Evolutionary conservation across 192 early-diverging fungal species (phyloP), one percentile per base, ranked within the genome.

Genomic region (Umbelopsis vinacea): DNA sequence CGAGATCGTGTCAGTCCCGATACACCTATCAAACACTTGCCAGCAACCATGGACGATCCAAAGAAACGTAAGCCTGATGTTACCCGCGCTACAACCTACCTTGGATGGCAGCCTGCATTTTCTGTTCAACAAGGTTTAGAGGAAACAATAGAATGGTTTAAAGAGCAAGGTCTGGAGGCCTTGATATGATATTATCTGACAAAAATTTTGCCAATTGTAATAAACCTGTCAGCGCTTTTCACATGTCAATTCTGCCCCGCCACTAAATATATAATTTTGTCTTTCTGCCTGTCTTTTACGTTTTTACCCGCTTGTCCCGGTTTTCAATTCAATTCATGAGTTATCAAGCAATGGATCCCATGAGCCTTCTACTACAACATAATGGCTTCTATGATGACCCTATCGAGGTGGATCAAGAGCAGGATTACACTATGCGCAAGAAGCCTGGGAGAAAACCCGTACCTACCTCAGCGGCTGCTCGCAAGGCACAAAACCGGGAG

Each of bases 401-500:
- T 37, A 35, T 37, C 26, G 57, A 63, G 15, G 17, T 14, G 0
- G 70, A 71, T 11, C 52, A 74, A 35, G 79, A 72, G 26, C 75
- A 73, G 10, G 84, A 84, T 29, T 67, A 73, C 22, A 84, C 79
- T 69, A 79, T 82, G 29, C 80, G 83, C 5, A 88, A 86, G 55
- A 88, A 85, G 55, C 87, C 87, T n/a, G 87, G 87, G 8, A 73
- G 87, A 6, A 89, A 89, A 29, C 87, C 87, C 21, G 85, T 87
- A 43, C 87, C 87, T 52, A 85, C 85, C 22, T 87, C 85, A 6
- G 85, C 87, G n/a, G 87, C 85, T 24, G 72, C 87, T 37, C 76
- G 87, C 9, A 89, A 89, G 35, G 93, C 90, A 15, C 95, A 96
- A 78, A 96, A 96, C 78, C 85, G 95, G 14, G 93, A 92, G 6